Evolutionary conservation across 176 grass and related monocot genomes (phyloP).

Genomic region (Hyparrhenia diplandra): DNA sequence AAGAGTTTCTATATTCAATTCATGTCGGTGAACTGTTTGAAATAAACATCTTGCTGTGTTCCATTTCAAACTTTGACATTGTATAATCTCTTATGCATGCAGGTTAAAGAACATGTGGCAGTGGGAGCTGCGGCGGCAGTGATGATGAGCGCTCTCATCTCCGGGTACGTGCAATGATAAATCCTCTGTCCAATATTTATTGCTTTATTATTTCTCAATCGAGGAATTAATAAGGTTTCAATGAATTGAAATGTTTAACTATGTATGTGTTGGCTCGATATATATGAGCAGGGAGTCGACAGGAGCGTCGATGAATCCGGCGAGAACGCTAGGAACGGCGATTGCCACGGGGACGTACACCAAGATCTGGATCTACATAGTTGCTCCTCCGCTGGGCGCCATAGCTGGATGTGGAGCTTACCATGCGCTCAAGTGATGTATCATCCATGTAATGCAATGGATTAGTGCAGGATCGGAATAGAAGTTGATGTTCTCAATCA

Average conservation of each 20-base stretch:
- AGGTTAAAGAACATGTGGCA: conserved; percentile 41
- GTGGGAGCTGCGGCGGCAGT: conserved; percentile 30
- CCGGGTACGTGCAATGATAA: conserved; percentile 28
- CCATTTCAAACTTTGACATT: too few species aligned
- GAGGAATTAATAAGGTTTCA: too few species aligned
- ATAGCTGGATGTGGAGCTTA: conserved; percentile 37
- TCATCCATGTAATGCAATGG: background rate
- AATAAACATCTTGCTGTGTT: too few species aligned
- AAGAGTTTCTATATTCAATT: too few species aligned
- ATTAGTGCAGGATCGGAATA: background rate
- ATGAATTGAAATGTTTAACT: background rate
- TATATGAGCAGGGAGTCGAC: conserved; percentile 31
- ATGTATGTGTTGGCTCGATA: background rate
- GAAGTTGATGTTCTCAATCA: background rate
- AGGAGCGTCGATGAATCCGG: conserved; percentile 63
- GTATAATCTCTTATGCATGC: too few species aligned
- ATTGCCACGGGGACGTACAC: conserved; percentile 42
- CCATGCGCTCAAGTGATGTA: conserved; percentile 31
- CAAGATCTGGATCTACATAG: conserved; percentile 54
- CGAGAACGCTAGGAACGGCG: conserved; percentile 50
- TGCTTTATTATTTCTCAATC: too few species aligned
- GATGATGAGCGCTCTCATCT: conserved; percentile 33
- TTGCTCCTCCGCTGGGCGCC: conserved; percentile 45
- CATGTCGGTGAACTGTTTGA: too few species aligned
- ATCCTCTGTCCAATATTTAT: background rate